Percentiles rank a stretch among this genome's conserved stretches.
These are phyloP conservation scores for Diacronema lutheri DNA, from an alignment of 78 protist species.

Conservation along the genomic window DNA sequence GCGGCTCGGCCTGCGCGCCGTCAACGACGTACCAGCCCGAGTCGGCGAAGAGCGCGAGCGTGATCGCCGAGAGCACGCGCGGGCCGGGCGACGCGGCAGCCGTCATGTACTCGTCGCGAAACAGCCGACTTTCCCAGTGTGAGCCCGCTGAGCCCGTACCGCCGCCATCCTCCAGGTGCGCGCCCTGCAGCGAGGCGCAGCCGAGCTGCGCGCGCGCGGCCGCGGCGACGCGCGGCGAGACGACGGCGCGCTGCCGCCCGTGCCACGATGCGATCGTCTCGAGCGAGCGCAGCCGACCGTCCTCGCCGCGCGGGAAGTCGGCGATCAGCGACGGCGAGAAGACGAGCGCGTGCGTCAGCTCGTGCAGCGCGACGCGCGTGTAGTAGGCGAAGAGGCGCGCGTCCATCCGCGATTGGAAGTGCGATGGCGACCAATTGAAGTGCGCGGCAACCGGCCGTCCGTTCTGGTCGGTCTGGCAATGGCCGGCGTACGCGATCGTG, in stretches of 20 bases:
- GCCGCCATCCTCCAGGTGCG: constrained; percentile 33
- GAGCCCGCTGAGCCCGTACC: constrained; percentile 30
- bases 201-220: constrained; percentile 28
- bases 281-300: background rate
- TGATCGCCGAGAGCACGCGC: background rate
- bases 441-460: background rate
- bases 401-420: background rate
- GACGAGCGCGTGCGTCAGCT: constrained; percentile 10
- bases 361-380: background rate
- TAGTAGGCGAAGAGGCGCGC: background rate
- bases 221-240: background rate
- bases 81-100: background rate
- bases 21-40: background rate
- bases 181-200: constrained; percentile 18
- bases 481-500: background rate
- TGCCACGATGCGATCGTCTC: background rate
- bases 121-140: constrained; percentile 42
- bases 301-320: background rate
- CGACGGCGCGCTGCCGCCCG: background rate
- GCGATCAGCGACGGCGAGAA: background rate
- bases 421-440: background rate
- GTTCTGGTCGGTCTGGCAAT: background rate
- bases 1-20: background rate
- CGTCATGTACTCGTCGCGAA: background rate
- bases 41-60: constrained; percentile 12